A percentile compares a stretch with the other conserved stretches of the same genome.
These are phyloP conservation scores for Crithidia expoeki DNA, from an alignment of 208 protist genomes.

Conservation along the genomic window DNA sequence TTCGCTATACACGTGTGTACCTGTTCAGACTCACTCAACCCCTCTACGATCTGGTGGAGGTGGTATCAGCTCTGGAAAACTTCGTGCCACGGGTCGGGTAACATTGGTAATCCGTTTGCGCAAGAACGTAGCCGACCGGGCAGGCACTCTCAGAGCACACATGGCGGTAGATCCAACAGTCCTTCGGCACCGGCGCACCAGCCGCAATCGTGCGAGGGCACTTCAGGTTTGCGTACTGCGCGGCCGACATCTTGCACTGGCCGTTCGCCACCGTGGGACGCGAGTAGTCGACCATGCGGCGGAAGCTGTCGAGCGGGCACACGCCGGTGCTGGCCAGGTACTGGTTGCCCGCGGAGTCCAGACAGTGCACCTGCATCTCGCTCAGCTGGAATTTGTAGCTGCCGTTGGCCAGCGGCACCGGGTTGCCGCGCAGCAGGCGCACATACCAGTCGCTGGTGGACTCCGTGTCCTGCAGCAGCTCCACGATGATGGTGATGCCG, in stretches of 20 bases:
- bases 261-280: conserved; percentile 33
- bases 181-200: conserved; percentile 15
- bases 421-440: conserved; percentile 55
- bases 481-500: conserved; percentile 53
- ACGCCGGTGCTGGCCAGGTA: conserved; percentile 46
- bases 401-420: conserved; percentile 28
- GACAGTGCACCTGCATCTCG: conserved; percentile 45
- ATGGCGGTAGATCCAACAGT: conserved; percentile 43
- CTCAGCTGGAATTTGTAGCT: conserved; percentile 44
- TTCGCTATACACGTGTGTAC: no score
- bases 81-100: no score
- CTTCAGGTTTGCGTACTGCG: conserved; percentile 39
- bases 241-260: conserved; percentile 34
- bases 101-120: conserved; percentile 41
- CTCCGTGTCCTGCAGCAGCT: conserved; percentile 63
- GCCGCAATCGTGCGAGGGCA: conserved; percentile 35
- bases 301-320: conserved; percentile 61
- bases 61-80: no score
- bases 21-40: no score
- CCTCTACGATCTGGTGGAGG: no score
- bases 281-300: conserved; percentile 57
- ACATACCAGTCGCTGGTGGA: conserved; percentile 46
- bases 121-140: conserved; percentile 33
- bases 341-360: conserved; percentile 33
- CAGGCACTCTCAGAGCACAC: conserved; percentile 38